Evolutionary conservation across 1,284 basidiomycete species (phyloP), one percentile per base, ranked within the genome.

Genomic region (Sanghuangporus weigelae): DNA sequence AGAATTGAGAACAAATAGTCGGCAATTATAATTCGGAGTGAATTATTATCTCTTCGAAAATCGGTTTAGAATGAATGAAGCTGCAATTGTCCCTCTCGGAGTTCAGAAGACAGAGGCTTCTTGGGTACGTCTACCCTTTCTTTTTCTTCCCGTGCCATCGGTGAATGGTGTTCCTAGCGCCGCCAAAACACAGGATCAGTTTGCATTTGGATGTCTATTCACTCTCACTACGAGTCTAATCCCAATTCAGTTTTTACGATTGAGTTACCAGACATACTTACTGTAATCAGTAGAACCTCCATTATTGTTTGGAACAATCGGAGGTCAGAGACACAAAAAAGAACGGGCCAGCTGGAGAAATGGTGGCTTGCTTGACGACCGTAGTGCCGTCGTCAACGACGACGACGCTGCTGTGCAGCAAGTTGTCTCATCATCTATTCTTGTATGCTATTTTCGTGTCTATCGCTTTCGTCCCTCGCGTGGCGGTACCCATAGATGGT

Each of bases 281-380:
- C 31, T n/a, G 1, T 16, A n/a, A 31, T 31, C 53, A 38, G 26
- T 38, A 31, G 8, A 38, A 31, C 23, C 36, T 38, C 23, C 14
- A 51, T 54, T 54, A 54, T 54, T 54, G 53, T 54, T 54, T 46
- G n/a, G 44, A 35, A 54, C 21, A 36, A 54, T 54, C 53, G 14
- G 3, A 31, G 16, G 16, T 46, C n/a, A 7, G 21, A 46, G 21
- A 46, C 44, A 46, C 10, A 46, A 46, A 46, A 44, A n/a, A 19
- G 16, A 46, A 46, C n/a, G 44, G 16, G 10, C 16, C 40, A n/a
- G 40, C 12, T 42, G 40, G 40, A 42, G 44, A n/a, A 46, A 46
- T 11, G 44, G 16, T 31, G 26, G 11, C 16, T n/a, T 46, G 44
- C 44, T 46, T 46, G 44, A 46, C 44, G 44, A 46, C 44, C 16